Conservation (phyloP, 169 alveolate species). For the Plasmodium coatneyi region DNA sequence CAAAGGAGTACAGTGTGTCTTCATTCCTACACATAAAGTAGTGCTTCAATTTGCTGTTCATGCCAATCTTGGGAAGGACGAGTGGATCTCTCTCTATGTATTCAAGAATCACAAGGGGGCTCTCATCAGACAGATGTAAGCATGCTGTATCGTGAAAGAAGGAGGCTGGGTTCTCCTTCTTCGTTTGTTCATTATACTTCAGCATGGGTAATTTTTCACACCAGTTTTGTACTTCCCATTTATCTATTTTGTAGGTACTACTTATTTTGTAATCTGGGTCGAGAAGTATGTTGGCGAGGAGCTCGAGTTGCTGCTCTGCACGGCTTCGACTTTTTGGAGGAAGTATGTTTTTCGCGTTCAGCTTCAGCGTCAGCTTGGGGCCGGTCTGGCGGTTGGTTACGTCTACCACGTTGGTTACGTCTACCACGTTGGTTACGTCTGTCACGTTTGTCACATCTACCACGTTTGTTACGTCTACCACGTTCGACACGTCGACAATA, state of each 20-base stretch:
- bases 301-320: background rate
- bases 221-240: slow-evolving; percentile 26
- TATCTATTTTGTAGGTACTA: background rate
- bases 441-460: background rate
- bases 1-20: slow-evolving; percentile 33
- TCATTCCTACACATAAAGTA: slow-evolving; percentile 37
- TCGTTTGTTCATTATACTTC: background rate
- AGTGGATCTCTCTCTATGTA: slow-evolving; percentile 57
- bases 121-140: slow-evolving; percentile 42
- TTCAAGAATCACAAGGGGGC: slow-evolving; percentile 47
- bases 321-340: background rate
- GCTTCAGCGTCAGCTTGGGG: background rate
- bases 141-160: slow-evolving; percentile 18
- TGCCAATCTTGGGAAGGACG: slow-evolving; percentile 38
- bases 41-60: slow-evolving; percentile 66
- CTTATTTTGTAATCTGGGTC: background rate
- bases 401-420: background rate
- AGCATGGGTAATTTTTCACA: background rate
- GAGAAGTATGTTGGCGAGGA: background rate
- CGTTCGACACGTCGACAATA: background rate
- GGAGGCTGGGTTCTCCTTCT: slow-evolving; percentile 2
- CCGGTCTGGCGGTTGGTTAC: background rate
- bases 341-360: background rate
- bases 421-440: background rate
- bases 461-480: background rate